A percentile compares a stretch with the other conserved stretches of the same genome.
These are phyloP conservation scores for Pythium brachiatum DNA, from an alignment of 352 stramenopile genomes.

Conservation along the genomic window DNA sequence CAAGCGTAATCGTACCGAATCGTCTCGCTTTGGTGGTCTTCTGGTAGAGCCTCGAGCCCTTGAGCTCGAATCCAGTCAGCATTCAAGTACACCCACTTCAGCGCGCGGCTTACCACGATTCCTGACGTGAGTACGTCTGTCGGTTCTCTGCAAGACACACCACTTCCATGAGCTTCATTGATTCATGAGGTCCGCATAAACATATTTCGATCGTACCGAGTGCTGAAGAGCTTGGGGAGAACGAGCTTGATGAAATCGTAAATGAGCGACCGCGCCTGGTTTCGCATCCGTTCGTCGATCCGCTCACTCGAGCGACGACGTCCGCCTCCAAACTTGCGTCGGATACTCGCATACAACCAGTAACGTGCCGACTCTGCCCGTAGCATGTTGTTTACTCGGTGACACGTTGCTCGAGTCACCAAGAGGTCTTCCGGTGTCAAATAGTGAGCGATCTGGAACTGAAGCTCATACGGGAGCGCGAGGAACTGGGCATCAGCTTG, in stretches of 20 bases:
- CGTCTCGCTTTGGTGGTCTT: constrained; percentile 19
- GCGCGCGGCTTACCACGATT: constrained; percentile 60
- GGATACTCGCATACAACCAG: constrained; percentile 79
- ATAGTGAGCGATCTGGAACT: constrained; percentile 77
- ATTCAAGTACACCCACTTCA: constrained; percentile 89
- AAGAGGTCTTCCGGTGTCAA: constrained; percentile 76
- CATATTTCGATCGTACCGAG: constrained; percentile 35
- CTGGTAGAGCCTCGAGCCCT: constrained; percentile 46
- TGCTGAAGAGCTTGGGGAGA: constrained; percentile 69
- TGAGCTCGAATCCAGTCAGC: constrained; percentile 82
- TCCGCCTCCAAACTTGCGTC: constrained; percentile 58
- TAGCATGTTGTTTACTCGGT: constrained; percentile 82
- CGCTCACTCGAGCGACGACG: constrained; percentile 4
- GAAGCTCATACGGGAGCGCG: constrained; percentile 74
- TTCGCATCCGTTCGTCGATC: constrained; percentile 34
- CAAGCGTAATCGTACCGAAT: constrained; percentile 35
- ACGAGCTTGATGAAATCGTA: constrained; percentile 77
- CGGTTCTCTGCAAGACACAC: constrained; percentile 45
- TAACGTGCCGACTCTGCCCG: constrained; percentile 80
- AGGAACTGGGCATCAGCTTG: constrained; percentile 66
- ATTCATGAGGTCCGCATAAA: background rate
- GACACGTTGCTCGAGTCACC: constrained; percentile 64
- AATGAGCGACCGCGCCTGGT: constrained; percentile 59
- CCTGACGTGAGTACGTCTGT: constrained; percentile 64
- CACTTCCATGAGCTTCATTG: background rate